These are phyloP conservation scores for Xylaria sp. DNA, from an alignment of 2,329 filamentous ascomycete genomes.

Conservation along the genomic window DNA sequence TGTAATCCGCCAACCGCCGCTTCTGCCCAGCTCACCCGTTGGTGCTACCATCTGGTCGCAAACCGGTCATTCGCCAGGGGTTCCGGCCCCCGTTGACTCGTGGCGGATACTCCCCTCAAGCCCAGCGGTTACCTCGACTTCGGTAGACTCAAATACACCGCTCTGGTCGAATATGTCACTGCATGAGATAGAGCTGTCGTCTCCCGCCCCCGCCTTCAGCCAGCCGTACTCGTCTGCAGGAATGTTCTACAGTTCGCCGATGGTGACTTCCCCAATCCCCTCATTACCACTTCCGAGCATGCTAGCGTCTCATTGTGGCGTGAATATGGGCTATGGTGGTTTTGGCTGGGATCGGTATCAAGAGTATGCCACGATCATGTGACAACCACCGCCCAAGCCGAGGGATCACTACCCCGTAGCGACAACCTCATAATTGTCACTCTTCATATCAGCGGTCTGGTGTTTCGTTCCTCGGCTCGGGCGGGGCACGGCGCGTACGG, in stretches of 20 bases:
- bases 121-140: slow-evolving; percentile 77
- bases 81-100: slow-evolving; percentile 80
- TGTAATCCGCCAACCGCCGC: slow-evolving; percentile 84
- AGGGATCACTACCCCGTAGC: slow-evolving; percentile 60
- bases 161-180: slow-evolving; percentile 85
- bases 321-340: slow-evolving; percentile 77
- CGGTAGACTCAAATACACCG: slow-evolving; percentile 75
- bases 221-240: slow-evolving; percentile 79
- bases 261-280: slow-evolving; percentile 78
- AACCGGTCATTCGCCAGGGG: slow-evolving; percentile 69
- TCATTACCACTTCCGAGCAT: slow-evolving; percentile 86
- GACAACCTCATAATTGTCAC: slow-evolving; percentile 55
- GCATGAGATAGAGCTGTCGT: slow-evolving; percentile 78
- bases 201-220: slow-evolving; percentile 83
- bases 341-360: slow-evolving; percentile 90
- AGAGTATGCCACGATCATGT: slow-evolving; percentile 89
- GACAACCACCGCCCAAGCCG: slow-evolving; percentile 69
- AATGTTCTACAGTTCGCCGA: slow-evolving; percentile 83
- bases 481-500: slow-evolving; percentile 42
- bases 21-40: slow-evolving; percentile 84
- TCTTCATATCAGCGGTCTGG: slow-evolving; percentile 45
- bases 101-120: slow-evolving; percentile 95
- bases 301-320: slow-evolving; percentile 85
- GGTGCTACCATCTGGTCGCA: slow-evolving; percentile 85
- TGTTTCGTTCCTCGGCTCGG: slow-evolving; percentile 41